Evolutionary conservation across 108 stramenopile species (phyloP).

Genomic region (Fistulifera pelliculosa): DNA sequence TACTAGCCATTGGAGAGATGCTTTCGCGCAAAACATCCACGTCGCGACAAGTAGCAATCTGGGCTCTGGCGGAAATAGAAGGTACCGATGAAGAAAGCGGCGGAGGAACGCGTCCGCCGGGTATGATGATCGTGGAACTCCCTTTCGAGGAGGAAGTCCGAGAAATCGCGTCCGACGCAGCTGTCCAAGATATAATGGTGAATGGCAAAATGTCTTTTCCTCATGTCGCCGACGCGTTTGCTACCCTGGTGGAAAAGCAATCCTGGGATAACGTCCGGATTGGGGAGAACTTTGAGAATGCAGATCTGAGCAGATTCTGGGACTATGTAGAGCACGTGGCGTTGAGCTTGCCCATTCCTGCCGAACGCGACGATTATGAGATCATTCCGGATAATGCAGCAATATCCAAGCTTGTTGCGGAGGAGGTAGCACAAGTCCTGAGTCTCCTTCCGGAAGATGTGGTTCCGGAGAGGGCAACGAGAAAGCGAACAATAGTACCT

Average conservation of each 20-base stretch:
- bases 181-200: constrained; percentile 2
- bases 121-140: constrained; percentile 38
- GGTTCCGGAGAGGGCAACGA: constrained; percentile 15
- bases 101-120: constrained; percentile 13
- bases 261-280: constrained; percentile 14
- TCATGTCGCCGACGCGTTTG: constrained; percentile 30
- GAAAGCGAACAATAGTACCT: constrained; percentile 17
- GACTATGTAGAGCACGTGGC: constrained; percentile 57
- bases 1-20: constrained; percentile 64
- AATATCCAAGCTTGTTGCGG: constrained; percentile 25
- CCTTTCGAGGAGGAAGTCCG: constrained; percentile 66
- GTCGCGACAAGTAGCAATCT: constrained; percentile 50
- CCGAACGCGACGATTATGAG: constrained; percentile 21
- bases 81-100: neutral
- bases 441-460: constrained; percentile 41
- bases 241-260: constrained; percentile 36
- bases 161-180: constrained; percentile 17
- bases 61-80: constrained; percentile 49
- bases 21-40: constrained; percentile 29
- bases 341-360: constrained; percentile 27
- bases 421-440: constrained; percentile 44
- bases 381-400: constrained; percentile 26
- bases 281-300: constrained; percentile 59
- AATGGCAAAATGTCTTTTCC: neutral
- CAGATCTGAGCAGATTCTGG: constrained; percentile 49